Conservation (phyloP, 345 rosid species). For the Bruguiera gymnorhiza region DNA sequence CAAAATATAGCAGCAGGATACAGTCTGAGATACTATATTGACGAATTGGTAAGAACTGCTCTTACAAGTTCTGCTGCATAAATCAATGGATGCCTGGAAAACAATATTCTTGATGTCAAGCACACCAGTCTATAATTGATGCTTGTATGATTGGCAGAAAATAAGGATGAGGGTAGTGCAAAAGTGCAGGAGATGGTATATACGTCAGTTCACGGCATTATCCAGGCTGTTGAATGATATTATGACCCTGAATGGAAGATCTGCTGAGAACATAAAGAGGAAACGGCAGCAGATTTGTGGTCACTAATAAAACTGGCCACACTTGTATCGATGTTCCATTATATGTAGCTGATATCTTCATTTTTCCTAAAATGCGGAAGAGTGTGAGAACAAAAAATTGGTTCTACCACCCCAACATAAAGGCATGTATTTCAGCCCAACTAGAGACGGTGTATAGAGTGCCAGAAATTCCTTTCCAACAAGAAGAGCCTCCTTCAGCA, state of each 20-base stretch:
- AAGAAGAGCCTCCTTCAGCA: constrained; percentile 39
- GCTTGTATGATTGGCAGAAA: neutral
- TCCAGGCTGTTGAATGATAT: constrained; percentile 12
- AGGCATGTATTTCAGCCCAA: constrained; percentile 95
- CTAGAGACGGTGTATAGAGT: constrained; percentile 74
- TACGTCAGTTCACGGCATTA: constrained; percentile 8
- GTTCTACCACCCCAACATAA: constrained; percentile 76
- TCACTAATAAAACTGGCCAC: constrained; percentile 47
- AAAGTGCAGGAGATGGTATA: neutral
- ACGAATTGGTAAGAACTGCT: too few species aligned
- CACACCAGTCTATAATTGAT: neutral
- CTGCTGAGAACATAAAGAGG: constrained; percentile 13
- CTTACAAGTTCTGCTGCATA: too few species aligned
- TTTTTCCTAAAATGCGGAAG: constrained; percentile 34
- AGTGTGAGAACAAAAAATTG: neutral
- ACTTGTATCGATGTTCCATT: constrained; percentile 30
- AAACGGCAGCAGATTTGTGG: constrained; percentile 32
- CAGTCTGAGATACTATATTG: too few species aligned
- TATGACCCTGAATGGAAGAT: constrained; percentile 18
- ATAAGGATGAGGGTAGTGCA: neutral
- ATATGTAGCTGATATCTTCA: constrained; percentile 29
- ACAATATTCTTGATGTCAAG: too few species aligned
- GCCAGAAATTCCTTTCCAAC: constrained; percentile 74
- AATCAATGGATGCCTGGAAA: too few species aligned
- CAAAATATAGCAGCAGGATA: too few species aligned